A percentile compares a stretch with the other conserved stretches of the same genome.
phyloP scores from a whole-genome alignment of 2,329 filamentous ascomycete species.

The Mariannaea elegans region DNA sequence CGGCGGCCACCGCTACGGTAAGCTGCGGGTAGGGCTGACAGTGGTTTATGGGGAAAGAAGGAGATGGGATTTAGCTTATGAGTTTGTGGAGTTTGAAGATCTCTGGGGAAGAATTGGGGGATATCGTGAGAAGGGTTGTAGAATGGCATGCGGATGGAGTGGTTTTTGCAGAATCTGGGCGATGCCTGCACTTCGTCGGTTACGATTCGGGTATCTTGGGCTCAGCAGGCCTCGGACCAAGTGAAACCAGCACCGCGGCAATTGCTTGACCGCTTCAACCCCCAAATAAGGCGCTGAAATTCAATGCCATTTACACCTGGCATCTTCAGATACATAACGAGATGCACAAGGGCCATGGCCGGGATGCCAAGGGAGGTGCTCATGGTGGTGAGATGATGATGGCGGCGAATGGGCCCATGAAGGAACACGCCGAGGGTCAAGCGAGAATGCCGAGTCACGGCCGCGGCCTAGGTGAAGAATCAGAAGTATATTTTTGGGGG shows the following conservation, averaged over 20 bases:
- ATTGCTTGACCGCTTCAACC: too few species aligned
- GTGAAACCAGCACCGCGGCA: too few species aligned
- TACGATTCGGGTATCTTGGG: not conserved
- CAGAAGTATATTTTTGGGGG: not conserved
- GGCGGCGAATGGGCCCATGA: slow-evolving; percentile 5
- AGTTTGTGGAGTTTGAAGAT: too few species aligned
- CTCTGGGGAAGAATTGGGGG: not conserved
- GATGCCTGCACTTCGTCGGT: not conserved
- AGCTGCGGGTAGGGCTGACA: slow-evolving; percentile 18
- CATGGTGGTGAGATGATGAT: not conserved
- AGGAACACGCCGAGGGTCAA: not conserved
- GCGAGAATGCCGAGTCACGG: not conserved
- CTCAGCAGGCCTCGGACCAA: not conserved
- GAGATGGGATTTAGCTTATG: not conserved
- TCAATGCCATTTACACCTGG: not conserved
- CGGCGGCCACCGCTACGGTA: not conserved
- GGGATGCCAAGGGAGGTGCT: not conserved
- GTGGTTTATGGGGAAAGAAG: not conserved
- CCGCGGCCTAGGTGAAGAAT: not conserved
- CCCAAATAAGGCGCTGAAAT: not conserved
- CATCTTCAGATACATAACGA: not conserved
- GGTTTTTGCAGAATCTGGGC: not conserved
- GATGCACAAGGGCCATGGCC: not conserved
- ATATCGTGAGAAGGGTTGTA: not conserved
- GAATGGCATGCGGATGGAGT: not conserved